Conservation (phyloP, 2,329 filamentous ascomycete species). For the Diaporthe sp. region DNA sequence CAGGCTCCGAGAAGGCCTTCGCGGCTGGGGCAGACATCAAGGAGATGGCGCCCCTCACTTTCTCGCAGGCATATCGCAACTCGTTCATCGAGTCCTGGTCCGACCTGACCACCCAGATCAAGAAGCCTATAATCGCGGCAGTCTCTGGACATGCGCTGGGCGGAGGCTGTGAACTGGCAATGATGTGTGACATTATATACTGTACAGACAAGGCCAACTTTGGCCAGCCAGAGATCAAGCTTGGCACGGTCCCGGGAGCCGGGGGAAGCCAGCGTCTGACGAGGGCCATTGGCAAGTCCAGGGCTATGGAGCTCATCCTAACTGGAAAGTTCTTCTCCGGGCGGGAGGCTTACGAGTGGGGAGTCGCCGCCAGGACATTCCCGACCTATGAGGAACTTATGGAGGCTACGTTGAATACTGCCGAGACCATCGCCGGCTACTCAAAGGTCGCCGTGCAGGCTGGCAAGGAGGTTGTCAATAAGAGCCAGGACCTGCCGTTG, state of each 20-base stretch:
- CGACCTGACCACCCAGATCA: conserved; percentile 81
- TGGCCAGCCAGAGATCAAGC: conserved; percentile 96
- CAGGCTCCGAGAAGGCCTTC: conserved; percentile 90
- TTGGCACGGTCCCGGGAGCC: conserved; percentile 91
- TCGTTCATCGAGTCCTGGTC: conserved; percentile 98
- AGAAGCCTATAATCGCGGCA: conserved; percentile 94
- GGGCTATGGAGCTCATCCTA: conserved; percentile 91
- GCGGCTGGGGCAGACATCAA: conserved; percentile 98
- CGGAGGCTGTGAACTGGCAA: conserved; percentile 93
- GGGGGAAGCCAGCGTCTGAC: conserved; percentile 92
- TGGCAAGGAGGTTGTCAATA: conserved; percentile 98
- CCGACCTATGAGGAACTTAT: conserved; percentile 84
- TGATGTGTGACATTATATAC: conserved; percentile 98
- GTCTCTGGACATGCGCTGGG: conserved; percentile 95
- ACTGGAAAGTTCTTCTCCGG: conserved; percentile 88
- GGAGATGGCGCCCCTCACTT: conserved; percentile 95
- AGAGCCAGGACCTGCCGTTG: conserved; percentile 91
- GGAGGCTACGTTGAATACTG: conserved; percentile 82
- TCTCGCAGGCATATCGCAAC: conserved; percentile 85
- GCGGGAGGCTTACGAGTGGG: conserved; percentile 88
- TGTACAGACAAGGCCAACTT: conserved; percentile 88
- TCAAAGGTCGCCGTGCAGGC: conserved; percentile 89
- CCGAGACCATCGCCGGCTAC: conserved; percentile 89
- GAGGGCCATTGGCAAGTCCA: conserved; percentile 82
- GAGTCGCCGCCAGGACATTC: conserved; percentile 86